Base-by-base conservation (phyloP, 306 rosid species). In the Cicer judaicum region DNA sequence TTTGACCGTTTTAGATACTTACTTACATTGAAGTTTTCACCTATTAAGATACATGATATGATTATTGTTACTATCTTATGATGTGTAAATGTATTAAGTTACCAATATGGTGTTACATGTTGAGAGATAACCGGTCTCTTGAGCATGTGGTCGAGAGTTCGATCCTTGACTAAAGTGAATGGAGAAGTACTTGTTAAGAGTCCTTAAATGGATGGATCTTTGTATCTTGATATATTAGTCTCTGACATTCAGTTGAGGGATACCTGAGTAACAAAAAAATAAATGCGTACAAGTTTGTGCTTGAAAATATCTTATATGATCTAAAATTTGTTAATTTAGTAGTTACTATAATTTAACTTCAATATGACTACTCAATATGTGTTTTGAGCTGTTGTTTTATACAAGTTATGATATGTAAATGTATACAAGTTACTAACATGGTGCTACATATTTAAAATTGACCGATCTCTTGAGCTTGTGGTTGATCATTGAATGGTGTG, bases 301-400 rank as follows among this genome's bases (percentile, higher is more conserved):
- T 38, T 11, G 66, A 38, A 19, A 19, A 44, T 42, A 19, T 78
- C 57, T 78, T 24, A 72, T 59, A 12, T 34, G 76, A 64, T 41
- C 5, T 54, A 15, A 34, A 60, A 46, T 40, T 34, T 54, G 36
- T 63, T 68, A 60, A 38, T 78, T 46, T 34, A 38, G 10, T 21
- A 38, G 10, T 48, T 8, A 15, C 36, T 29, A 1, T 7, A 8
- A 63, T 42, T 12, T 60, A 2, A 48, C 39, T 56, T 75, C 80
- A 47, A 38, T 16, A 43, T 39, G 67, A 4, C 36, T 29, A 24
- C 13, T 78, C 84, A 75, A 0, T 84, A 38, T 11, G 49, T 71
- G 78, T 47, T 81, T 19, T 74, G 38, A 70, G 64, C 52, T 39
- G 36, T 29, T 29, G 5, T 29, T 29, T 29, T 29, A 29, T 29